Percentiles rank a stretch among this genome's conserved stretches.
Conservation (phyloP, 306 rosid species). For the Sesbania bispinosa region DNA sequence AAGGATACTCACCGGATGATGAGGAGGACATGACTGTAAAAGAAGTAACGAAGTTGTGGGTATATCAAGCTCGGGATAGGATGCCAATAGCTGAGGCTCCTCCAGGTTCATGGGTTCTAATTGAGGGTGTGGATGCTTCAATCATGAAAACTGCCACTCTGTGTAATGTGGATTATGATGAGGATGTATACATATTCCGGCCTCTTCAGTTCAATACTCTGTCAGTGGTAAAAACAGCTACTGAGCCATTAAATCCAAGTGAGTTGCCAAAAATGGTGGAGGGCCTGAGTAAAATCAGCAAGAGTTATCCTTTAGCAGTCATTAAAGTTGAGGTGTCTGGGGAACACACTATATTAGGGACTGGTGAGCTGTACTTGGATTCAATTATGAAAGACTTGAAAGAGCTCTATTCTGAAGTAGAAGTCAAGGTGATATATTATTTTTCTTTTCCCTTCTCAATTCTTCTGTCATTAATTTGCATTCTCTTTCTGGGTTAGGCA, state of each 20-base stretch:
- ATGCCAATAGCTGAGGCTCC: constrained; percentile 90
- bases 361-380: constrained; percentile 98
- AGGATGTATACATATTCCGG: constrained; percentile 88
- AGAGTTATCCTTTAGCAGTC: constrained; percentile 96
- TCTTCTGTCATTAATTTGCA: neutral
- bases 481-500: neutral
- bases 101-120: constrained; percentile 98
- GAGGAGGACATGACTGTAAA: constrained; percentile 97
- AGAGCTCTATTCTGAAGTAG: constrained; percentile 98
- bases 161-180: constrained; percentile 70
- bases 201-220: constrained; percentile 96
- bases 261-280: constrained; percentile 99
- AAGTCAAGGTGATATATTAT: constrained; percentile 68
- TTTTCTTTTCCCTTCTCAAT: neutral
- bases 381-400: constrained; percentile 98
- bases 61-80: constrained; percentile 96
- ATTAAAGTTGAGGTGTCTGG: constrained; percentile 99
- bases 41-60: constrained; percentile 96
- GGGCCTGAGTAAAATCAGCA: constrained; percentile 97
- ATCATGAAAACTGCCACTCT: constrained; percentile 98
- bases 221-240: constrained; percentile 95
- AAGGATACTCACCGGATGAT: constrained; percentile 97
- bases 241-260: constrained; percentile 96
- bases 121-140: constrained; percentile 99
- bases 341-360: constrained; percentile 93